These are phyloP conservation scores for Aurantiochytrium sp. DNA, from an alignment of 108 stramenopile species.

Conservation along the genomic window DNA sequence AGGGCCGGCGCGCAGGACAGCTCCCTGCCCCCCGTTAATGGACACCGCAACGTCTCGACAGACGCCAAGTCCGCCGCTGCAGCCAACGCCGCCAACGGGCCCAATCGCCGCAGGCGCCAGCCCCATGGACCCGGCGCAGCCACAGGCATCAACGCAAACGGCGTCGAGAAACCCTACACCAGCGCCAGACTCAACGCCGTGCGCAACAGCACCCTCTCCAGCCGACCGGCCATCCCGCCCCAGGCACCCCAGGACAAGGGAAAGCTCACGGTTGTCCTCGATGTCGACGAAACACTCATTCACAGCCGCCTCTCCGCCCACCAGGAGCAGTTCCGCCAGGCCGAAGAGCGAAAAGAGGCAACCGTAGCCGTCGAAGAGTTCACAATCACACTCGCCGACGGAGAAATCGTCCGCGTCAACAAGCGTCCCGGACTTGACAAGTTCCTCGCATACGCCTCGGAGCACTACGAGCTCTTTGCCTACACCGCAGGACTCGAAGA, in stretches of 20 bases:
- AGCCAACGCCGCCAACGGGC: not conserved
- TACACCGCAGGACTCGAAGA: slow-evolving; percentile 91
- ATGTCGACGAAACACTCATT: slow-evolving; percentile 97
- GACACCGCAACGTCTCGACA: not conserved
- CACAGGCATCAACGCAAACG: not conserved
- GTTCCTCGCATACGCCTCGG: slow-evolving; percentile 66
- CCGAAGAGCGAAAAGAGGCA: slow-evolving; percentile 3
- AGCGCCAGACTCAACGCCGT: slow-evolving; percentile 1
- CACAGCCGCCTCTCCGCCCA: slow-evolving; percentile 78
- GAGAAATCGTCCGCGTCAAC: slow-evolving; percentile 64
- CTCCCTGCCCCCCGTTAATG: not conserved
- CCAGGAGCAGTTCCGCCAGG: slow-evolving; percentile 31
- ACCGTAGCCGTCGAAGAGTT: not conserved
- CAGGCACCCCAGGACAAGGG: not conserved
- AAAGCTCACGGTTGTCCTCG: slow-evolving; percentile 67
- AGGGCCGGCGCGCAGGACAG: not conserved
- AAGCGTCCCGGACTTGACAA: slow-evolving; percentile 69
- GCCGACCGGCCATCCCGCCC: not conserved
- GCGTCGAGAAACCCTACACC: not conserved
- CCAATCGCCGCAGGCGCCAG: not conserved
- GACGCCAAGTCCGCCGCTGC: not conserved
- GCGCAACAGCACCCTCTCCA: not conserved
- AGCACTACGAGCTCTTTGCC: slow-evolving; percentile 81
- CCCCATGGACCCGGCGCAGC: not conserved
- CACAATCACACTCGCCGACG: slow-evolving; percentile 20